These are phyloP conservation scores for Mucor saturninus DNA, from an alignment of 371 early-diverging fungal species.

Conservation along the genomic window DNA sequence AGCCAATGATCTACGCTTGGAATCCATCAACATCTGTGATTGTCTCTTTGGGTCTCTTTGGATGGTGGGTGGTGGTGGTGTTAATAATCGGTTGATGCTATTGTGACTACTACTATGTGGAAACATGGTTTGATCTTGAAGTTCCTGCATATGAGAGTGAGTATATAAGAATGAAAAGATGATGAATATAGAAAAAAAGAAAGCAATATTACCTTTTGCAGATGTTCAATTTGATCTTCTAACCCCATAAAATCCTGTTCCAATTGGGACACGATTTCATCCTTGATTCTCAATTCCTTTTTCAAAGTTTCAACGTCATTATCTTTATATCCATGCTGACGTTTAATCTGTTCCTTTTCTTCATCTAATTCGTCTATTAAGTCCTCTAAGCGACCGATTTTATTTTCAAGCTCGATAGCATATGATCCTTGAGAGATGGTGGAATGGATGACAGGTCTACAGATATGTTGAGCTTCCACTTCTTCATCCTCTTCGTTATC, in stretches of 20 bases:
- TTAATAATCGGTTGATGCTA: constrained; percentile 11
- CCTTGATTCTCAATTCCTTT: constrained; percentile 52
- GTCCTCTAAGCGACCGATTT: constrained; percentile 41
- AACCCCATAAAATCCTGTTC: constrained; percentile 54
- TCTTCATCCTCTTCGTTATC: constrained; percentile 39
- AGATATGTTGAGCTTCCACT: constrained; percentile 56
- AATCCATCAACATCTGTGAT: constrained; percentile 56
- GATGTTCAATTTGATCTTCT: constrained; percentile 48
- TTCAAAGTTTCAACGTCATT: constrained; percentile 53
- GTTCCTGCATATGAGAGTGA: constrained; percentile 11
- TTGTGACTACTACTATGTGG: constrained; percentile 2
- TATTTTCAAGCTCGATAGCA: constrained; percentile 51
- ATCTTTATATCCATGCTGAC: constrained; percentile 46
- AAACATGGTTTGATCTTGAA: constrained; percentile 26
- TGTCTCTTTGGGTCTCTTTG: constrained; percentile 48
- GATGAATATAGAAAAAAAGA: background rate
- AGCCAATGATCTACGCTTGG: constrained; percentile 52
- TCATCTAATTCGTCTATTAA: constrained; percentile 46
- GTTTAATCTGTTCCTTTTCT: constrained; percentile 43
- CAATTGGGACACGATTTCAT: constrained; percentile 55
- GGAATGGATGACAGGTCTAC: constrained; percentile 55
- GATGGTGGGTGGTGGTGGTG: constrained; percentile 19
- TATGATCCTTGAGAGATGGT: constrained; percentile 51
- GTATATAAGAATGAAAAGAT: background rate
- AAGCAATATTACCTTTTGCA: constrained; percentile 45